A percentile compares a stretch with the other conserved stretches of the same genome.
These are phyloP conservation scores for Nevesoporus exiguus DNA, from an alignment of 768 basidiomycete species.

Conservation along the genomic window DNA sequence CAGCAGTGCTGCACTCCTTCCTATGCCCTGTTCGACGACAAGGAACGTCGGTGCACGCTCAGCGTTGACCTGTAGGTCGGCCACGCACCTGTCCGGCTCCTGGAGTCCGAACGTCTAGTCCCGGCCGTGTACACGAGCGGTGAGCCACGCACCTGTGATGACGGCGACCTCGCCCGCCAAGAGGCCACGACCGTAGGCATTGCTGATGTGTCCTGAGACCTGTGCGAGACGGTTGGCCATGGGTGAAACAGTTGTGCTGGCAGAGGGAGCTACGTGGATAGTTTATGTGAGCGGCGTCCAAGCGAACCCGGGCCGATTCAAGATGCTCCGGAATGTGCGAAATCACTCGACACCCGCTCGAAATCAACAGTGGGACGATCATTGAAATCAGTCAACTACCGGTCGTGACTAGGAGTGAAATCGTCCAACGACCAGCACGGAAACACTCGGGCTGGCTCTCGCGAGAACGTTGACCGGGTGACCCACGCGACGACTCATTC, in stretches of 20 bases:
- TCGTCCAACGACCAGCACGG: too few species aligned
- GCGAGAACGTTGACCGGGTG: too few species aligned
- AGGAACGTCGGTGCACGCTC: neutral
- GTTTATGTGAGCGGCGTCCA: neutral
- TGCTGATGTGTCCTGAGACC: slow-evolving; percentile 67
- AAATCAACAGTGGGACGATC: neutral
- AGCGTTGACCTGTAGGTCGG: neutral
- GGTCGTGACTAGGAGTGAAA: too few species aligned
- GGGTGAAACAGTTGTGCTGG: neutral
- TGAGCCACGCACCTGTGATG: slow-evolving; percentile 62
- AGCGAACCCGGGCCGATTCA: neutral
- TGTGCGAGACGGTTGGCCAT: slow-evolving; percentile 64
- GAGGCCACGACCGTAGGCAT: slow-evolving; percentile 49
- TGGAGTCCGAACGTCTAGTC: slow-evolving; percentile 22
- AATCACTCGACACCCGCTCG: neutral
- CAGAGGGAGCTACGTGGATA: neutral
- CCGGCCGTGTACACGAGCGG: neutral
- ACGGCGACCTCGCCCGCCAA: slow-evolving; percentile 79
- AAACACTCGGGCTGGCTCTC: too few species aligned
- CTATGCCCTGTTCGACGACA: slow-evolving; percentile 58
- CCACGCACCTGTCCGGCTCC: slow-evolving; percentile 72
- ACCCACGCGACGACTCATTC: too few species aligned
- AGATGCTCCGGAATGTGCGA: neutral
- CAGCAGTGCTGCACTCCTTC: slow-evolving; percentile 66
- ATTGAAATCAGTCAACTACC: too few species aligned